A percentile compares a stretch with the other conserved stretches of the same genome.
Evolutionary conservation across 306 rosid species (phyloP).

Genomic region (Medicago lupulina): DNA sequence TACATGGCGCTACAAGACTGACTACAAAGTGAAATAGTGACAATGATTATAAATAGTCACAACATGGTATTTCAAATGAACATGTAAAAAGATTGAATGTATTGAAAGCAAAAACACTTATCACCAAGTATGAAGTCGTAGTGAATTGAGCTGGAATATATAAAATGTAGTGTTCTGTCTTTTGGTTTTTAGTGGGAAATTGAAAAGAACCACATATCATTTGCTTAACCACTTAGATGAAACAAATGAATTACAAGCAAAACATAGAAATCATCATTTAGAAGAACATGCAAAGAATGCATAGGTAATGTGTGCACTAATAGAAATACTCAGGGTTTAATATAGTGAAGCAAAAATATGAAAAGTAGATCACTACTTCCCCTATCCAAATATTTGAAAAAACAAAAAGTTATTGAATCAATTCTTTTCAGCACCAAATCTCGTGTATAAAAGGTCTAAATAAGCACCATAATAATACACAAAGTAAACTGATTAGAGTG

Average conservation of each 20-base stretch:
- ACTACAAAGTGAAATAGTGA: slow-evolving; percentile 3
- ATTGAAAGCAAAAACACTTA: neutral
- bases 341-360: too few relatives aligned
- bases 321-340: neutral
- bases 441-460: neutral
- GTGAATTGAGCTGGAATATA: slow-evolving; percentile 10
- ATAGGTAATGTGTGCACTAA: neutral
- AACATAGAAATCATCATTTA: slow-evolving; percentile 1
- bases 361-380: neutral
- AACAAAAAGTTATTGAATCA: neutral
- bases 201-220: neutral
- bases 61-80: neutral
- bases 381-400: neutral
- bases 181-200: slow-evolving; percentile 22
- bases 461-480: neutral
- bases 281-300: slow-evolving; percentile 16
- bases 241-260: slow-evolving; percentile 5
- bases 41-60: neutral
- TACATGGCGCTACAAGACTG: neutral
- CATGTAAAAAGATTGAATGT: slow-evolving; percentile 10
- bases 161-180: neutral
- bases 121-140: neutral
- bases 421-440: too few relatives aligned
- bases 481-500: neutral
- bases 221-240: slow-evolving; percentile 9